phyloP scores from a whole-genome alignment of 2,329 filamentous ascomycete genomes.

The Xylariales sp. region DNA sequence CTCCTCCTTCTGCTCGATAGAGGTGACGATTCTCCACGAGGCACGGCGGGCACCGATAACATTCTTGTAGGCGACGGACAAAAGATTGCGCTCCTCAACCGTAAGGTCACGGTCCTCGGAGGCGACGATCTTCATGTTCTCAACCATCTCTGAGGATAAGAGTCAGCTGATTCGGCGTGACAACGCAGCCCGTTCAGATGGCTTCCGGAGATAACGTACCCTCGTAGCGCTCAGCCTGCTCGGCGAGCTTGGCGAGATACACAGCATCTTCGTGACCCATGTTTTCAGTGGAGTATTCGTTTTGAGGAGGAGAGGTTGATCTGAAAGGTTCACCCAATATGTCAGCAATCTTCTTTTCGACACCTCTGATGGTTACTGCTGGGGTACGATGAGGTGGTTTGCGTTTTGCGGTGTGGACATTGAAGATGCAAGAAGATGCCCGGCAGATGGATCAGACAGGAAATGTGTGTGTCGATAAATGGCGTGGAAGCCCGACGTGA shows the following conservation, averaged over 20 bases:
- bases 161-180: slow-evolving; percentile 12
- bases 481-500: no score
- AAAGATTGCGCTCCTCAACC: slow-evolving; percentile 95
- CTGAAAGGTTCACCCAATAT: slow-evolving; percentile 7
- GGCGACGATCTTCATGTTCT: slow-evolving; percentile 99
- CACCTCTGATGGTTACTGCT: no score
- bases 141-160: slow-evolving; percentile 79
- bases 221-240: slow-evolving; percentile 99
- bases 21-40: slow-evolving; percentile 97
- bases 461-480: no score
- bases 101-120: slow-evolving; percentile 78
- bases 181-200: no score
- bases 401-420: no score
- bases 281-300: slow-evolving; percentile 59
- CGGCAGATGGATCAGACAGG: no score
- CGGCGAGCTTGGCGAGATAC: slow-evolving; percentile 99
- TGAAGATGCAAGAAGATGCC: no score
- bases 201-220: slow-evolving; percentile 65
- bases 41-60: slow-evolving; percentile 95
- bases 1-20: slow-evolving; percentile 99
- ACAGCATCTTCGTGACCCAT: slow-evolving; percentile 99
- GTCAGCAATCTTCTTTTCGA: slow-evolving; percentile 18
- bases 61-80: slow-evolving; percentile 99
- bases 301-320: slow-evolving; percentile 18
- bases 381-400: background rate